Conservation (phyloP, 192 early-diverging fungal species). For the Backusella circina region DNA sequence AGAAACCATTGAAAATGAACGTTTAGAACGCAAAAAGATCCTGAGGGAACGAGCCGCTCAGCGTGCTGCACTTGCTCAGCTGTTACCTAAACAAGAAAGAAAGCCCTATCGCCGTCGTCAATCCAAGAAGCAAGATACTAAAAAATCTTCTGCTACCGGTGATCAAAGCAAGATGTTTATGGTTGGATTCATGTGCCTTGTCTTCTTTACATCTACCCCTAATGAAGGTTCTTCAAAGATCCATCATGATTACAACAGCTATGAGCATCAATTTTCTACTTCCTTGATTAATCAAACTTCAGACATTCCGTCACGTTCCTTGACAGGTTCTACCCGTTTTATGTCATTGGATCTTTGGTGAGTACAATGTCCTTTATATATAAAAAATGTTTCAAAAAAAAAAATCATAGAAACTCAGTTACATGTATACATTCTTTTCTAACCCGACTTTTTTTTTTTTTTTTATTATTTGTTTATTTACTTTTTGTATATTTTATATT, state of each 20-base stretch:
- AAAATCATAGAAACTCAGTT: neutral
- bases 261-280: neutral
- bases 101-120: slow-evolving; percentile 19
- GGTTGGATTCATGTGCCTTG: slow-evolving; percentile 47
- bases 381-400: neutral
- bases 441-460: neutral
- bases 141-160: neutral
- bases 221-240: neutral
- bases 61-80: slow-evolving; percentile 14
- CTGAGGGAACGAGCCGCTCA: slow-evolving; percentile 16
- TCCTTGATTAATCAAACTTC: neutral
- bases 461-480: neutral
- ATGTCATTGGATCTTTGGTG: slow-evolving; percentile 8
- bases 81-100: slow-evolving; percentile 9
- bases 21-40: neutral
- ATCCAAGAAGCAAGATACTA: neutral
- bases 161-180: slow-evolving; percentile 30
- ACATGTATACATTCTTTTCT: neutral
- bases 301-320: neutral
- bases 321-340: neutral
- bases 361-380: neutral
- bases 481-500: neutral
- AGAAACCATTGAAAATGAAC: neutral
- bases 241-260: neutral
- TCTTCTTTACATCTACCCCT: slow-evolving; percentile 14